Base-by-base conservation (phyloP, 805 yeast genomes). In the Yarrowia sp. region DNA sequence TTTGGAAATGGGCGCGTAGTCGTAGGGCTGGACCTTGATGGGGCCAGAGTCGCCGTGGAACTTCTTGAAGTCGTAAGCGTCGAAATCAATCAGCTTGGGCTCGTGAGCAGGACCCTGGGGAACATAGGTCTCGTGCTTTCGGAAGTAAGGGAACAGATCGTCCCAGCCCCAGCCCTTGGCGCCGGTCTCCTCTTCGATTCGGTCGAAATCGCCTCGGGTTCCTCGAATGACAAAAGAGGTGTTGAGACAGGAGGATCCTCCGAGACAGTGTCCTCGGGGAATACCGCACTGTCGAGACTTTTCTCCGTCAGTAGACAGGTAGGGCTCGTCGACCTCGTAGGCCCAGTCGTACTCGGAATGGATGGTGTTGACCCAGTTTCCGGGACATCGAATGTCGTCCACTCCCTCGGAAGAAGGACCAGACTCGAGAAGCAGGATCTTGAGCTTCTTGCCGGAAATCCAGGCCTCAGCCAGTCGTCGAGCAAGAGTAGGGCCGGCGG, bases 191-290 rank as follows among this genome's bases (percentile, higher is more conserved):
- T 58, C 64, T 64, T 68, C 72, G 73, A 75, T 73, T 55, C 67
- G 67, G 55, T 72, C 74, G 66, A 73, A 72, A 41, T 74, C 73
- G 17, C 69, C 68, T 68, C 73, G 72, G 65, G 71, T 67, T 42
- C 74, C 74, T 15, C 74, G 74, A 66, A 74, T 68, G 69, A 74
- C 71, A 44, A 72, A 72, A 58, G 74, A 72, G 66, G 72, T 72
- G 69, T 74, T 74, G 60, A 73, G 71, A 15, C 75, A 73, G 9
- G 76, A 74, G 65, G 75, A 71, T 11, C 76, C 76, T 42, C 76
- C 76, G 17, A 74, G 71, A 32, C 73, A 74, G 65, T 73, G 73
- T 57, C 75, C 76, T 51, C 76, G 74, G 53, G 76, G 72, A 68
- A 73, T 73, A 43, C 50, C 64, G 42, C 51, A 43, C 33, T 43